A percentile compares a stretch with the other conserved stretches of the same genome.
Conservation (phyloP, 106 monocot species). For the Dioscorea zingiberensis region DNA sequence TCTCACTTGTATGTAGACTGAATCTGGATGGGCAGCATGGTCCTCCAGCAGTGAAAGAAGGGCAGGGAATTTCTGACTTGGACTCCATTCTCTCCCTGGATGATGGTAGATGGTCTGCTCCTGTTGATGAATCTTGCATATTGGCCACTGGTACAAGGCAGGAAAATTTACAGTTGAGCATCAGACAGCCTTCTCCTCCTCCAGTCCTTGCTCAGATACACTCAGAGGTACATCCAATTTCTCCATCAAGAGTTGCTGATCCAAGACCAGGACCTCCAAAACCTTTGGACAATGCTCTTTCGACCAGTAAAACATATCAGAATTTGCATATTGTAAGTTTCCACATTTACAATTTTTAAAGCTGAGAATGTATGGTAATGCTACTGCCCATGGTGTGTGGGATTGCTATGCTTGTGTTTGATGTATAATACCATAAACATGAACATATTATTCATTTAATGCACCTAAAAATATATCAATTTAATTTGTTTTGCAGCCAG, state of each 20-base stretch:
- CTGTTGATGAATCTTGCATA: slow-evolving; percentile 26
- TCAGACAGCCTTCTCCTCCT: slow-evolving; percentile 87
- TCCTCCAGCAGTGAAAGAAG: slow-evolving; percentile 17
- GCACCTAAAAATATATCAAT: background rate
- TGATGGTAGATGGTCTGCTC: slow-evolving; percentile 79
- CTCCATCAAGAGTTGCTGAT: slow-evolving; percentile 93
- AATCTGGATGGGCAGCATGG: slow-evolving; percentile 29
- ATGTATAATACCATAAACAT: background rate
- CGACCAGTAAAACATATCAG: slow-evolving; percentile 58
- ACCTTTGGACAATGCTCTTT: slow-evolving; percentile 14
- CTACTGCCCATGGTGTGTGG: background rate
- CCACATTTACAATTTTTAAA: background rate
- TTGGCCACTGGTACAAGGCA: slow-evolving; percentile 15
- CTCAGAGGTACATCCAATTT: slow-evolving; percentile 31
- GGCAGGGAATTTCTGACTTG: slow-evolving; percentile 44
- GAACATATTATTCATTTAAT: background rate
- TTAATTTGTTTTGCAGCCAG: slow-evolving; percentile 50
- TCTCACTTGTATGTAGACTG: background rate
- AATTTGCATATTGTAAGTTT: slow-evolving; percentile 80
- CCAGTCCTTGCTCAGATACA: slow-evolving; percentile 81
- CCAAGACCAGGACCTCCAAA: slow-evolving; percentile 83
- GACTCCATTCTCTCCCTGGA: slow-evolving; percentile 82
- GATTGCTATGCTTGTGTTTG: background rate
- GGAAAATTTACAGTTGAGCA: slow-evolving; percentile 48
- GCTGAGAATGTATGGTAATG: no score